Percentiles rank a stretch among this genome's conserved stretches.
These are phyloP conservation scores for Hanseniaspora mollemarum DNA, from an alignment of 805 yeast genomes.

Conservation along the genomic window DNA sequence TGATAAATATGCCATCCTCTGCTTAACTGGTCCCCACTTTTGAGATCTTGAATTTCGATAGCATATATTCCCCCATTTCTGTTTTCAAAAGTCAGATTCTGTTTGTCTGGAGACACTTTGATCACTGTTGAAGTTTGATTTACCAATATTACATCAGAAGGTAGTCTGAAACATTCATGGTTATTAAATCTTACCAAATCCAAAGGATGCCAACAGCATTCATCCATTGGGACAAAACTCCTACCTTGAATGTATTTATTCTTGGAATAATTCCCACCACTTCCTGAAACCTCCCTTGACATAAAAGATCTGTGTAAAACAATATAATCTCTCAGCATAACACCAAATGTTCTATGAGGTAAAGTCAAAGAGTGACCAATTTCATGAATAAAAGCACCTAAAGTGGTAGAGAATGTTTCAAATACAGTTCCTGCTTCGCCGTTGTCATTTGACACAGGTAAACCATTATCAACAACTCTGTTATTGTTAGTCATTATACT, in stretches of 20 bases:
- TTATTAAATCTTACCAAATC: constrained; percentile 66
- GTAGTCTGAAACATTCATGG: constrained; percentile 70
- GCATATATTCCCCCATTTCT: constrained; percentile 11
- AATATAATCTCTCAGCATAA: constrained; percentile 79
- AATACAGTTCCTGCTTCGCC: constrained; percentile 76
- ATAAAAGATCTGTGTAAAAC: constrained; percentile 71
- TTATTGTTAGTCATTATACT: constrained; percentile 34
- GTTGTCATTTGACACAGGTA: constrained; percentile 73
- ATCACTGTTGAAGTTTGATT: constrained; percentile 1
- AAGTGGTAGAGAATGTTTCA: constrained; percentile 76
- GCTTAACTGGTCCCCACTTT: constrained; percentile 11
- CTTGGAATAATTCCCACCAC: constrained; percentile 35
- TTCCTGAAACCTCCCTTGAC: constrained; percentile 53
- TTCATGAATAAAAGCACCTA: constrained; percentile 94
- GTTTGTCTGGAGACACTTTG: constrained; percentile 2
- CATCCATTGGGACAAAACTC: constrained; percentile 37
- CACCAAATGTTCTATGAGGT: constrained; percentile 83
- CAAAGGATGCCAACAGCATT: constrained; percentile 78
- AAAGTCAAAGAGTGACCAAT: constrained; percentile 85
- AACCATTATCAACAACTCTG: constrained; percentile 14
- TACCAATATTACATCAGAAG: constrained; percentile 24
- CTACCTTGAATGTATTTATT: constrained; percentile 6
- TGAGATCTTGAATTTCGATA: constrained; percentile 13
- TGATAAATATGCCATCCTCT: constrained; percentile 14
- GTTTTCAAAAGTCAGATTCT: constrained; percentile 1